Evolutionary conservation across 495 filamentous ascomycete genomes (phyloP), one percentile per base, ranked within the genome.

Genomic region (Friedmanniomyces endolithicus): DNA sequence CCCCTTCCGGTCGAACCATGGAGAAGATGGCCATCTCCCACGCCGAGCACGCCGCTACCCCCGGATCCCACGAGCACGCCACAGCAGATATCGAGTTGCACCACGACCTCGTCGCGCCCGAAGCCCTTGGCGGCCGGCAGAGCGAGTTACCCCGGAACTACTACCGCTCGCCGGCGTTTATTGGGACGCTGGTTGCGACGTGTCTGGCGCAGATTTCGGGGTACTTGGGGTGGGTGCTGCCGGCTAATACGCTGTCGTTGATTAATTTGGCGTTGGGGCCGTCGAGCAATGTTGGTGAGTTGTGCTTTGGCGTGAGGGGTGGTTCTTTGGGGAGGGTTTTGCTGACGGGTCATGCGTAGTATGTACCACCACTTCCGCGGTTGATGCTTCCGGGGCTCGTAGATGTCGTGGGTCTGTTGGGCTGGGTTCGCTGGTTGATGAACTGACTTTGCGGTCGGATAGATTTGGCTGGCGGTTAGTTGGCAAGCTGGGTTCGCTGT

Each of bases 171-270:
- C 14, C 37, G 17, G 37, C 17, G 6, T 41, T 41, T 14, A 41
- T 68, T 25, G 65, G 64, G 14, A 66, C 64, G 9, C 11, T 56
- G 11, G 17, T 47, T 1, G 64, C 59, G 1, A 62, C 62, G 17
- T 64, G 62, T 45, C 43, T 61, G 6, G 62, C 64, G 20, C 52
- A 61, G 27, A 66, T 68, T 27, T 59, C 54, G 11, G 62, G 54
- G 24, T 68, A 66, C 44, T 48, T 66, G 9, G 65, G 65, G 12
- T 67, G 62, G 62, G 62, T 64, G 0, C 55, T 68, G 11, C 65
- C 64, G 2, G 57, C 64, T 11, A 68, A 68, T 46, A 64, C 64
- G 14, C 57, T 68, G 11, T 24, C 40, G 14, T 33, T 64, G 6
- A 66, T 68, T 46, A 66, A 66, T 50, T 44, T 50, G 11, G 62